Evolutionary conservation across 1,284 basidiomycete genomes (phyloP).

Genomic region (Leccinum solheimii): DNA sequence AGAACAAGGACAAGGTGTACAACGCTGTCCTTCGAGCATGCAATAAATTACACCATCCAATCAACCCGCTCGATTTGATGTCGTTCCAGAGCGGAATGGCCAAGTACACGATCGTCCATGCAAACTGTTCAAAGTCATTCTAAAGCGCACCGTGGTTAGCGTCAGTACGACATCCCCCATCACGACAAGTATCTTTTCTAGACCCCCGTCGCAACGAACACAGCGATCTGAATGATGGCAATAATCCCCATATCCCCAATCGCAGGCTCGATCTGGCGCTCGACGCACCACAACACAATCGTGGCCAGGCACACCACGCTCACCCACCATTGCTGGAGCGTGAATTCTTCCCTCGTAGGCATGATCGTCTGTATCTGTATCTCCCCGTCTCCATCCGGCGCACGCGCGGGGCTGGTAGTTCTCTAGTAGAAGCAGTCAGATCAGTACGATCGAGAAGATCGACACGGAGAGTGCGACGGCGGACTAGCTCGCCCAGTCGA

Average conservation of each 20-base stretch:
- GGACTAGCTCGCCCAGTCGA: not conserved
- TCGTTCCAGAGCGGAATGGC: conserved; percentile 96
- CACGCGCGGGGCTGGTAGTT: not conserved
- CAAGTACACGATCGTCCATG: conserved; percentile 77
- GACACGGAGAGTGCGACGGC: not conserved
- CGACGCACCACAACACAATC: too few species aligned
- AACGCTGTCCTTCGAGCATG: conserved; percentile 71
- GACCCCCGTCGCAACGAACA: too few species aligned
- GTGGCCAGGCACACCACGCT: too few species aligned
- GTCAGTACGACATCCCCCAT: too few species aligned
- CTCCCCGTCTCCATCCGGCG: not conserved
- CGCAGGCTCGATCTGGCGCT: too few species aligned
- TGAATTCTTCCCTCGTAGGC: not conserved
- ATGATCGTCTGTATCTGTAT: not conserved
- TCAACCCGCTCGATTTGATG: conserved; percentile 88
- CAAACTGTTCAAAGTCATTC: not conserved
- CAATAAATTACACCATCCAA: conserved; percentile 76
- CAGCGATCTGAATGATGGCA: too few species aligned
- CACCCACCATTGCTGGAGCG: not conserved
- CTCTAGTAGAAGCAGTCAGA: not conserved
- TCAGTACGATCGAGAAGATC: too few species aligned
- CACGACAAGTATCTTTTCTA: not conserved
- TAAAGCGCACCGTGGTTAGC: not conserved
- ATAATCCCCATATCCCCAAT: too few species aligned
- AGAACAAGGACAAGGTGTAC: conserved; percentile 84